phyloP scores from a whole-genome alignment of 2,329 filamentous ascomycete species.

The Venturia oleaginea region DNA sequence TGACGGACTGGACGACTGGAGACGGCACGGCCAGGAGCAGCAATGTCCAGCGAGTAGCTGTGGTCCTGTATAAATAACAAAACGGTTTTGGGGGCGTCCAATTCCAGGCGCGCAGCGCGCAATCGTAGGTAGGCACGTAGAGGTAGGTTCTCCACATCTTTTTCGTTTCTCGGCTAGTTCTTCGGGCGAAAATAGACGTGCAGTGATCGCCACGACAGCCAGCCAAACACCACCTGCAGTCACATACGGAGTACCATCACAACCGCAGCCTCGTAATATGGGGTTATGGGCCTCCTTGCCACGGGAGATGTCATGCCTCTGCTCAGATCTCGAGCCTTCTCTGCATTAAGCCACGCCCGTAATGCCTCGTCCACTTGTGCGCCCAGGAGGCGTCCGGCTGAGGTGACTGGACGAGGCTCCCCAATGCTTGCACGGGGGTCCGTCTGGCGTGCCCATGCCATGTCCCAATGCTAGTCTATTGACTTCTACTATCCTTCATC shows the following conservation, averaged over 20 bases:
- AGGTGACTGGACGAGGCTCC: background rate
- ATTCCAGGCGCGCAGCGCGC: background rate
- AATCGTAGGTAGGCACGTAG: no score
- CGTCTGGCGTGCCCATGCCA: background rate
- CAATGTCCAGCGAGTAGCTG: background rate
- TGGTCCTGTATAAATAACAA: constrained; percentile 2
- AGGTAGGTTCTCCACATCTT: background rate
- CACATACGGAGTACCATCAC: background rate
- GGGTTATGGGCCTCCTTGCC: background rate
- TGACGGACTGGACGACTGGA: background rate
- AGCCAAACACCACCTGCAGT: background rate
- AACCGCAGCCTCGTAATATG: constrained; percentile 1
- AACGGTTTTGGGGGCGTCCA: constrained; percentile 6
- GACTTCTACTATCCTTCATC: background rate
- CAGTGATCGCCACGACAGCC: background rate
- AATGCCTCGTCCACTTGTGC: background rate
- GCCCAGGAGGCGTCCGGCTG: constrained; percentile 2
- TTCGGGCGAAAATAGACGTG: constrained; percentile 1
- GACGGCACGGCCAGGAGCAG: background rate
- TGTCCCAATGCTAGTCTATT: no score
- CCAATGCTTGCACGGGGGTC: background rate
- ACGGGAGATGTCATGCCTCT: background rate
- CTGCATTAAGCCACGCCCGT: background rate
- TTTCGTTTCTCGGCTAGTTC: background rate
- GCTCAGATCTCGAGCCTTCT: background rate